A percentile compares a stretch with the other conserved stretches of the same genome.
Conservation (phyloP, 2,329 filamentous ascomycete species). For the Paracoccidioides lutzii region DNA sequence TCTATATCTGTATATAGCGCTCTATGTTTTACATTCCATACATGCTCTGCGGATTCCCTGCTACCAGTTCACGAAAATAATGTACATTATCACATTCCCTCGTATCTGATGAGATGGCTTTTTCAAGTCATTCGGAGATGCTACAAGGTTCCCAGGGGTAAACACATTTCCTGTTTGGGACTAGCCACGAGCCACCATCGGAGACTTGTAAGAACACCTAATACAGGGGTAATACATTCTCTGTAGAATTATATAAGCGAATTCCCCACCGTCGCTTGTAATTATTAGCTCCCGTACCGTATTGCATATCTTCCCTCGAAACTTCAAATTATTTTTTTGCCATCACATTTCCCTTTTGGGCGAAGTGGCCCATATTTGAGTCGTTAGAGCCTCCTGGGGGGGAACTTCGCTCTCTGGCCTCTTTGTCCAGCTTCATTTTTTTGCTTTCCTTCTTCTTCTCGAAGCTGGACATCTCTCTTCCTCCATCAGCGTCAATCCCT, state of each 20-base stretch:
- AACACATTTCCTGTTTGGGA: neutral
- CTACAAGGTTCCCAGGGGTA: neutral
- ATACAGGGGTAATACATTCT: neutral
- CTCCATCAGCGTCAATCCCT: neutral
- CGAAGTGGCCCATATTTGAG: neutral
- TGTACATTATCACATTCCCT: no score
- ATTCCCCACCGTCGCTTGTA: no score
- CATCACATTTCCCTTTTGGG: neutral
- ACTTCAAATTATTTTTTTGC: neutral
- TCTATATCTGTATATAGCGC: neutral
- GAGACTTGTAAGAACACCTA: neutral
- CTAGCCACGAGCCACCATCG: neutral
- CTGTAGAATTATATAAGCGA: neutral
- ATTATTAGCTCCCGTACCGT: neutral
- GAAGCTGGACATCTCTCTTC: neutral
- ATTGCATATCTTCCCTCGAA: neutral
- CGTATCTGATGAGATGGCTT: no score
- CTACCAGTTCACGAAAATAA: no score
- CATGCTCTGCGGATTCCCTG: no score
- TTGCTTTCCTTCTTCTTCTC: neutral
- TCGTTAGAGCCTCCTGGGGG: neutral
- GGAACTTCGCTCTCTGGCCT: neutral
- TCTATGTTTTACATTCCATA: no score
- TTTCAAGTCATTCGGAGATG: no score
- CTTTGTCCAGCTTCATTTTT: neutral